A percentile compares a stretch with the other conserved stretches of the same genome.
Conservation (phyloP, 139 green algal genomes). For the Chlorokybus atmophyticus region DNA sequence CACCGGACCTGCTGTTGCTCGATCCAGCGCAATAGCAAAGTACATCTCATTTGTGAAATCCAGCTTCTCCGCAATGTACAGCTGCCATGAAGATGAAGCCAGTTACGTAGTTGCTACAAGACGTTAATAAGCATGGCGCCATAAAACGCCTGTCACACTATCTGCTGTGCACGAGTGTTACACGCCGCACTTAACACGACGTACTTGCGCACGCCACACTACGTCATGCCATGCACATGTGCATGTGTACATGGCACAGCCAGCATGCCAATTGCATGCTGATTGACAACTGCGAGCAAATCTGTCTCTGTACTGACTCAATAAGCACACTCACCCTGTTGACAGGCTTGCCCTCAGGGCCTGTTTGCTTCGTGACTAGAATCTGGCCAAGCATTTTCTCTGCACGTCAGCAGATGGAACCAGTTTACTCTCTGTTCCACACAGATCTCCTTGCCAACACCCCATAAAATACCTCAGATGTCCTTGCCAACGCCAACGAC, state of each 20-base stretch:
- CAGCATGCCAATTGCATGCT: too few species aligned
- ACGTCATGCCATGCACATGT: too few species aligned
- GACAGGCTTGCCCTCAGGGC: constrained; percentile 81
- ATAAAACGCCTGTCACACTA: too few species aligned
- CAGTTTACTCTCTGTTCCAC: neutral
- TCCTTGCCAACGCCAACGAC: neutral
- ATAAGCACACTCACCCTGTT: constrained; percentile 61
- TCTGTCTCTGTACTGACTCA: too few species aligned
- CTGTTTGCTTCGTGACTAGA: constrained; percentile 88
- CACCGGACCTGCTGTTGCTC: constrained; percentile 39
- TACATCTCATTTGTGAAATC: constrained; percentile 93
- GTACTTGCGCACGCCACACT: too few species aligned
- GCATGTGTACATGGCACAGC: too few species aligned
- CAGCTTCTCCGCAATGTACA: constrained; percentile 83
- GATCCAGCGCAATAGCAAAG: constrained; percentile 93
- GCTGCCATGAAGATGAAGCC: too few species aligned
- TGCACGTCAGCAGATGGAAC: constrained; percentile 1
- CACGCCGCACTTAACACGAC: too few species aligned
- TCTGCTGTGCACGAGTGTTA: too few species aligned
- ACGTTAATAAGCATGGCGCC: too few species aligned
- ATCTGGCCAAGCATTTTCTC: constrained; percentile 48
- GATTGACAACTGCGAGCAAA: too few species aligned
- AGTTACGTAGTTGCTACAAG: too few species aligned
- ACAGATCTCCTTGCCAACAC: neutral
- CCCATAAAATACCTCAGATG: neutral